These are phyloP conservation scores for Cyberlindnera xylosilytica DNA, from an alignment of 805 yeast genomes.

Conservation along the genomic window DNA sequence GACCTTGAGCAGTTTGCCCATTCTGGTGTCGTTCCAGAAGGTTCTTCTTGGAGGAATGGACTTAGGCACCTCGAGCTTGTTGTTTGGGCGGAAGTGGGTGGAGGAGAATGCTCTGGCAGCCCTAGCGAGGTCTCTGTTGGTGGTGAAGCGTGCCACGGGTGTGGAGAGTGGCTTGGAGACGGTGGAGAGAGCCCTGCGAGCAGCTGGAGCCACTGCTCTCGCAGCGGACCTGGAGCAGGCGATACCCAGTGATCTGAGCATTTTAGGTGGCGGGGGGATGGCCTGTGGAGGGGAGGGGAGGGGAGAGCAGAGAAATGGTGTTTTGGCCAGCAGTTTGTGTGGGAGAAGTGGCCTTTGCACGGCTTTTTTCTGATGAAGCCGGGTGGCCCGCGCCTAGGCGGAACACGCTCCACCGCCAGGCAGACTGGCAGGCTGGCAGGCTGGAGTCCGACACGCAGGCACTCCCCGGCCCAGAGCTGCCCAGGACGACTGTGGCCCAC, in stretches of 20 bases:
- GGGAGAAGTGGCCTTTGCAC: not conserved
- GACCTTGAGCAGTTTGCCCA: constrained; percentile 33
- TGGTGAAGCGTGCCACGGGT: constrained; percentile 3
- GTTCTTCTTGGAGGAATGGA: constrained; percentile 23
- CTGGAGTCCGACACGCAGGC: not conserved
- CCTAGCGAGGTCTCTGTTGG: not conserved
- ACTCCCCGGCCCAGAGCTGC: not conserved
- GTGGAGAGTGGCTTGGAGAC: constrained; percentile 1
- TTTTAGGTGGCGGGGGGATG: not conserved
- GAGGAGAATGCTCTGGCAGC: constrained; percentile 6
- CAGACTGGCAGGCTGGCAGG: not conserved
- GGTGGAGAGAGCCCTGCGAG: constrained; percentile 7
- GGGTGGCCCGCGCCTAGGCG: constrained; percentile 1
- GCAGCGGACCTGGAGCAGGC: not conserved
- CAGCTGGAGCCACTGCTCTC: not conserved
- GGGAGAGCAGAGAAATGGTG: not conserved
- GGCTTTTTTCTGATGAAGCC: not conserved
- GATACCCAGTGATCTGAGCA: not conserved
- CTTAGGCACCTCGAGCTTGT: constrained; percentile 19
- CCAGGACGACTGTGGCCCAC: constrained; percentile 1
- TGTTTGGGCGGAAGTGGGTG: constrained; percentile 1
- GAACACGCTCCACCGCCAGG: not conserved
- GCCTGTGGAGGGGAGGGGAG: not conserved
- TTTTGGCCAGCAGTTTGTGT: not conserved
- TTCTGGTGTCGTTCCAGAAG: constrained; percentile 25